Evolutionary conservation across 768 basidiomycete species (phyloP).

Genomic region (Xanthoconium stramineum): DNA sequence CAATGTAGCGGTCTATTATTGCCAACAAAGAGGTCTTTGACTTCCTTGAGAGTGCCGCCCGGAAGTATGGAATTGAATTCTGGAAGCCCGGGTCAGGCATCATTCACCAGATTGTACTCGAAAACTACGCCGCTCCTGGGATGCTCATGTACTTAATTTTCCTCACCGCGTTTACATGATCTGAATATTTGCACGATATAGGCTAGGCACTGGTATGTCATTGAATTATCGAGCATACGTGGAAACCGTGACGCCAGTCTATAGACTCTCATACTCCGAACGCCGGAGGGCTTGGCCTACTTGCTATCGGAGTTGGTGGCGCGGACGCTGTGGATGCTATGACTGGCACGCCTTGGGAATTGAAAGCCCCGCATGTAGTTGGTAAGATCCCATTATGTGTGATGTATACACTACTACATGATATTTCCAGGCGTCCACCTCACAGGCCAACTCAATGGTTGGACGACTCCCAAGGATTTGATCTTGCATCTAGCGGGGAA

Average conservation of each 20-base stretch:
- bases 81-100: constrained; percentile 91
- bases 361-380: constrained; percentile 84
- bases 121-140: constrained; percentile 95
- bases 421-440: constrained; percentile 69
- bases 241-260: constrained; percentile 3
- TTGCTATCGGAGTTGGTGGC: constrained; percentile 98
- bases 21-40: constrained; percentile 97
- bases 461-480: constrained; percentile 95
- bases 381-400: constrained; percentile 42
- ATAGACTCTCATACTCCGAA: constrained; percentile 97
- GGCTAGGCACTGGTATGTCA: constrained; percentile 74
- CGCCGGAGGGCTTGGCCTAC: constrained; percentile 92
- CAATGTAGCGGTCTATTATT: constrained; percentile 67
- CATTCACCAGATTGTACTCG: constrained; percentile 97
- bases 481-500: constrained; percentile 93
- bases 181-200: constrained; percentile 27
- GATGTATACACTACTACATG: background rate
- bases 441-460: constrained; percentile 81
- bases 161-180: background rate
- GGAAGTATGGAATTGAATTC: constrained; percentile 94
- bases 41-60: constrained; percentile 89
- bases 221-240: background rate
- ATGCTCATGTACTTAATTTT: constrained; percentile 70
- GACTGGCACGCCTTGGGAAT: constrained; percentile 97
- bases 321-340: constrained; percentile 98